Percentiles rank a stretch among this genome's conserved stretches.
Evolutionary conservation across 2,329 filamentous ascomycete species (phyloP).

Genomic region (Ascochyta lentis): DNA sequence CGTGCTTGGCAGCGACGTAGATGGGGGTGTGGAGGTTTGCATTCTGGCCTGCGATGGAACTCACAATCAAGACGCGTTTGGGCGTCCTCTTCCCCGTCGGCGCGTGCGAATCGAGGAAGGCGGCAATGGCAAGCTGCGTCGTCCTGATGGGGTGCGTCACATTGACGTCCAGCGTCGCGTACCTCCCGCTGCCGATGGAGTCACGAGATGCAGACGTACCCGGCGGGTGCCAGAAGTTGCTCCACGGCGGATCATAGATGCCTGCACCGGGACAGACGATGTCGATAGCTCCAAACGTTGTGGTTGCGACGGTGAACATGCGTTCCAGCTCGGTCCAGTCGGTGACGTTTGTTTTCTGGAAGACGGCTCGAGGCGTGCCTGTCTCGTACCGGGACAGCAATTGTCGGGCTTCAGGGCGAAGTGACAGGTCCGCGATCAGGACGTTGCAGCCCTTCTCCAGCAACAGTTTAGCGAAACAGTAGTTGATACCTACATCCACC

Average conservation of each 20-base stretch:
- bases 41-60: slow-evolving; percentile 53
- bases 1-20: slow-evolving; percentile 57
- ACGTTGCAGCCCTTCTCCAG: slow-evolving; percentile 56
- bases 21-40: slow-evolving; percentile 50
- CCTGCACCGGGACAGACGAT: slow-evolving; percentile 59
- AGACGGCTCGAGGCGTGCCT: slow-evolving; percentile 48
- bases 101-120: slow-evolving; percentile 49
- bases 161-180: slow-evolving; percentile 54
- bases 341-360: slow-evolving; percentile 54
- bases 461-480: slow-evolving; percentile 54
- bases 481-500: slow-evolving; percentile 52
- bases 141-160: slow-evolving; percentile 56
- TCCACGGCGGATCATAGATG: slow-evolving; percentile 56
- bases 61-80: slow-evolving; percentile 56
- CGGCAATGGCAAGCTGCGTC: slow-evolving; percentile 56
- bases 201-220: slow-evolving; percentile 49
- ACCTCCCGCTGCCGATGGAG: slow-evolving; percentile 30
- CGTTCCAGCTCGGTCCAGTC: slow-evolving; percentile 43
- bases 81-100: slow-evolving; percentile 32
- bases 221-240: slow-evolving; percentile 58
- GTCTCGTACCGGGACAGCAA: slow-evolving; percentile 48
- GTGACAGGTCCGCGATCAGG: slow-evolving; percentile 55
- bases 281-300: slow-evolving; percentile 49
- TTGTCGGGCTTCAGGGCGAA: slow-evolving; percentile 56
- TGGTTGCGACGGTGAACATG: slow-evolving; percentile 41